Base-by-base conservation (phyloP, 2,329 filamentous ascomycete genomes). In the Sporothrix inflata region DNA sequence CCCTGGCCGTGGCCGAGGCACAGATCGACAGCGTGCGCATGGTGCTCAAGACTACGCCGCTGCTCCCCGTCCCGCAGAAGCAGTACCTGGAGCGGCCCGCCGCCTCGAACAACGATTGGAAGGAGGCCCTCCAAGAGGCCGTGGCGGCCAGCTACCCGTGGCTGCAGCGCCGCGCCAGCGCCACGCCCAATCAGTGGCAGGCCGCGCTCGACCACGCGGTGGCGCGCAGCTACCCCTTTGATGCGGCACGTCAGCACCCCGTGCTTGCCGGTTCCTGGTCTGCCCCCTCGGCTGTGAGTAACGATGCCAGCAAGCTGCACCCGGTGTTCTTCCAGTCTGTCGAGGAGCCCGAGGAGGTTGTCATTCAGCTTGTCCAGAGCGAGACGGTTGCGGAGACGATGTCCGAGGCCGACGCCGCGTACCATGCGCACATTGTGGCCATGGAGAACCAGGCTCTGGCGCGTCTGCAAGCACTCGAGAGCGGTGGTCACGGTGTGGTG, bases 161-260 rank as follows among this genome's bases (percentile, higher is more conserved):
- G 14, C 72, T 38, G 72, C 73, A 63, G 69, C 76, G 30, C 73
- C 77, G 73, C 57, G 73, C 67, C 71, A 70, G 45, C 69, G 78
- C 74, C 67, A 76, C 78, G 19, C 75, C 77, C 24, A 77, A 75
- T 47, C 77, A 81, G 27, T 83, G 82, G 81, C 77, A 78, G 9
- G 76, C 77, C 21, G 84, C 84, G 4, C 79, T 86, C 1, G 74
- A 78, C 4, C 74, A 80, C 67, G 81, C 83, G 21, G 74, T 82
- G 30, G 73, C 76, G 4, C 77, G 78, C 51, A 81, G 81, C 49
- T 76, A 53, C 74, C 72, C 74, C 5, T 79, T 80, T 45, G 78
- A 81, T 70, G 73, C 78, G 9, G 73, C 80, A 16, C 73, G 74
- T 55, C 73, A 76, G 55, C 80, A 82, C 73, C 80, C 81, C 1